Percentiles rank a stretch among this genome's conserved stretches.
Conservation (phyloP, 1,284 basidiomycete genomes). For the Tetrapyrgos nigripes region DNA sequence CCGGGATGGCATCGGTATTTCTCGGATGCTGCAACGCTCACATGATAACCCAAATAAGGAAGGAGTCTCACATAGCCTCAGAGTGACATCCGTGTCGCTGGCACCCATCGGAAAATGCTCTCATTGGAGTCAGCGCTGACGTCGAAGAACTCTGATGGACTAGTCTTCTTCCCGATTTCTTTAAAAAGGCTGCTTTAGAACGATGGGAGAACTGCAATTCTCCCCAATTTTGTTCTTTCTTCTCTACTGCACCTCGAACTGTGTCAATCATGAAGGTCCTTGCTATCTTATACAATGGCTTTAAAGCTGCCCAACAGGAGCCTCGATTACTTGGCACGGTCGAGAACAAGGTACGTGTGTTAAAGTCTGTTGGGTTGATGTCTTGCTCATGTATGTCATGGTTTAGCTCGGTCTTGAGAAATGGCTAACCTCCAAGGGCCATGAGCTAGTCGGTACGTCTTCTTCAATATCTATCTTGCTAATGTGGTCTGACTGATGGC, state of each 20-base stretch:
- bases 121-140: neutral
- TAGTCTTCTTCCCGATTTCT: neutral
- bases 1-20: no score
- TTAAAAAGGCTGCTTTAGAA: neutral
- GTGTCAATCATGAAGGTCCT: slow-evolving; percentile 51
- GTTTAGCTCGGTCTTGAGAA: slow-evolving; percentile 74
- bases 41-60: no score
- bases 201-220: neutral
- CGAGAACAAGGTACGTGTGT: slow-evolving; percentile 78
- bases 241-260: neutral
- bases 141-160: neutral
- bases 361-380: neutral
- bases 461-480: slow-evolving; percentile 50
- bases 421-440: slow-evolving; percentile 79
- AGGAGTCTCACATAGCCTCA: no score
- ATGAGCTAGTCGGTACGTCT: slow-evolving; percentile 75
- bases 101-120: no score
- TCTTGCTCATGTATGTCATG: neutral
- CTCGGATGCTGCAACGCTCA: no score
- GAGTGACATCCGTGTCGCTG: no score
- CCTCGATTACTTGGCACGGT: slow-evolving; percentile 88
- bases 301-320: slow-evolving; percentile 77
- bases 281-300: slow-evolving; percentile 82
- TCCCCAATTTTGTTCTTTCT: neutral
- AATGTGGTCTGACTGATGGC: neutral